Base-by-base conservation (phyloP, 2,329 filamentous ascomycete species). In the Aspergillus ibericus region DNA sequence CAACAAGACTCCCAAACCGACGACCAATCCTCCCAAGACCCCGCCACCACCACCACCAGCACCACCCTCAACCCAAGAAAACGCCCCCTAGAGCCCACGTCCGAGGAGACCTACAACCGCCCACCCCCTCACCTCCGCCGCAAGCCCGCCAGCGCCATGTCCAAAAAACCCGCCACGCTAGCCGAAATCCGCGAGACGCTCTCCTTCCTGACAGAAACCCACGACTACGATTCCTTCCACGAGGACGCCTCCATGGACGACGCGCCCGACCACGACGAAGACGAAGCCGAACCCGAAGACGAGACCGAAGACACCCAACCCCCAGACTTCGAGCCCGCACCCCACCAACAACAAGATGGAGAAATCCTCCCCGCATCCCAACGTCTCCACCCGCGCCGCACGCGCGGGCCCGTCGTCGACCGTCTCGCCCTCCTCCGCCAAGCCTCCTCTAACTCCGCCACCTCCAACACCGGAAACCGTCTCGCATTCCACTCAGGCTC, bases 171-270 rank as follows among this genome's bases (percentile, higher is more conserved):
- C 0, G 82, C 88, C 5, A 90, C 88, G 16, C 79, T 96, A 9
- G 86, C 87, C 27, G 91, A 97, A 69, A 89, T 97, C 62, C 87
- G 92, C 57, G 86, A 93, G 72, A 91, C 90, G 0, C 80, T 97
- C 6, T 96, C 91, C 4, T 90, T 89, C 73, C 82, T 97, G 9
- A 87, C 96, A 15, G 92, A 96, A 53, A 83, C 85, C 38, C 80
- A 81, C n/a, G 76, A 82, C 47, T 80, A 78, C 49, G 80, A 81
- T 27, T 83, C 81, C n/a, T 80, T 80, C 59, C 81, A 82, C 3
- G 82, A 81, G 38, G 82, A 84, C 42, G 79, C 80, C 7, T 80
- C 79, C 2, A 53, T 74, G 9, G 81, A 83, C n/a, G 79, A 82
- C 36, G 76, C 76, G 10, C 79, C 79, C 18, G 82, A 86, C 3